Conservation (phyloP, 2,329 filamentous ascomycete species). For the Pseudopithomyces chartarum region DNA sequence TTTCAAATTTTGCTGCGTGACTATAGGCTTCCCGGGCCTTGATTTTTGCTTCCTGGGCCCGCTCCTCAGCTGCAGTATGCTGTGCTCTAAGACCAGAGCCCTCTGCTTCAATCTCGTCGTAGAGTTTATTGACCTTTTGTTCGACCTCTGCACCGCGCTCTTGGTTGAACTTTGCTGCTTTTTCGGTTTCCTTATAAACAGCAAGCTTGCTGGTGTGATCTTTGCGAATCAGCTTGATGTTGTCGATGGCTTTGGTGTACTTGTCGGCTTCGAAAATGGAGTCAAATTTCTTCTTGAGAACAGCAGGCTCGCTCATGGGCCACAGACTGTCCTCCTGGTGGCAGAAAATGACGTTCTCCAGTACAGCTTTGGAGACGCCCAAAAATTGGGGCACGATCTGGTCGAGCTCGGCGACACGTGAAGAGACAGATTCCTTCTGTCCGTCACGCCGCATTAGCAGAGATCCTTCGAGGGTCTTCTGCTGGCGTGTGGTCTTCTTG, state of each 20-base stretch:
- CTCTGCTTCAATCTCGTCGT: slow-evolving; percentile 66
- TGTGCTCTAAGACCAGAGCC: slow-evolving; percentile 9
- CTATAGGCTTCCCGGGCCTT: slow-evolving; percentile 70
- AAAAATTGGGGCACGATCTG: slow-evolving; percentile 82
- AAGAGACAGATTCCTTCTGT: slow-evolving; percentile 78
- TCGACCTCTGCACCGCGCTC: slow-evolving; percentile 73
- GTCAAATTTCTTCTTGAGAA: slow-evolving; percentile 92
- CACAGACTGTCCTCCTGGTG: slow-evolving; percentile 97
- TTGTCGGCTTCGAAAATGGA: slow-evolving; percentile 97
- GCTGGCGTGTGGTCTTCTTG: slow-evolving; percentile 75
- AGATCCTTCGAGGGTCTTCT: slow-evolving; percentile 85
- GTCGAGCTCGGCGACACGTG: slow-evolving; percentile 80
- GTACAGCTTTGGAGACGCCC: slow-evolving; percentile 85
- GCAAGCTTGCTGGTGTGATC: slow-evolving; percentile 77
- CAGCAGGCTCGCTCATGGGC: slow-evolving; percentile 87
- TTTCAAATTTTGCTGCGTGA: slow-evolving; percentile 73
- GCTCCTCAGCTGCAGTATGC: slow-evolving; percentile 35
- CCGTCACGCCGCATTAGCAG: slow-evolving; percentile 78
- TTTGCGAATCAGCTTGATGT: slow-evolving; percentile 86
- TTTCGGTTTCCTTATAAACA: slow-evolving; percentile 74
- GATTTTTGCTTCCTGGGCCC: slow-evolving; percentile 43
- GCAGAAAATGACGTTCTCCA: slow-evolving; percentile 97
- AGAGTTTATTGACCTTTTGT: slow-evolving; percentile 62
- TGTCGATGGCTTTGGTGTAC: slow-evolving; percentile 96
- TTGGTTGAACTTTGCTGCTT: slow-evolving; percentile 81